These are phyloP conservation scores for Leccinum sublutescens DNA, from an alignment of 768 basidiomycete species.

Conservation along the genomic window DNA sequence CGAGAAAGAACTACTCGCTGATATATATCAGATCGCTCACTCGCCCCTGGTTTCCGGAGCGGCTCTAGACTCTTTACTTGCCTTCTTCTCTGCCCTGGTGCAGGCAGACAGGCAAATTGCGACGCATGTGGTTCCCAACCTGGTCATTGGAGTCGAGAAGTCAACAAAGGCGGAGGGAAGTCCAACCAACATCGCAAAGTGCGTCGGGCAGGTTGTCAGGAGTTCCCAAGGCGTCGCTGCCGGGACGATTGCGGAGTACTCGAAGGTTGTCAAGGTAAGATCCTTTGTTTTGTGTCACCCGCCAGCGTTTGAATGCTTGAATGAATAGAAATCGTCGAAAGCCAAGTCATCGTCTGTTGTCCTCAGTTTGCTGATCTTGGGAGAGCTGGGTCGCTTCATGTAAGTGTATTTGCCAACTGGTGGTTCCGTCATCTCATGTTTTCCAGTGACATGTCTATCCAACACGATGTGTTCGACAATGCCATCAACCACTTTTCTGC, in stretches of 20 bases:
- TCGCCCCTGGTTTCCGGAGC: conserved; percentile 77
- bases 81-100: conserved; percentile 82
- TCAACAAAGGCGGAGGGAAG: conserved; percentile 54
- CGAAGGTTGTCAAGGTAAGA: conserved; percentile 72
- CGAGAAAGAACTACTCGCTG: conserved; percentile 64
- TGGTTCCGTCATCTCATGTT: conserved; percentile 3
- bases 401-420: conserved; percentile 31
- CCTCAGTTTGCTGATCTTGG: conserved; percentile 83
- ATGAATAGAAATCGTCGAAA: conserved; percentile 49
- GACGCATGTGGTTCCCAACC: conserved; percentile 74
- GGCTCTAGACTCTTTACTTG: conserved; percentile 77
- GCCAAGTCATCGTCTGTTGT: conserved; percentile 67
- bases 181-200: conserved; percentile 76
- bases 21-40: conserved; percentile 68
- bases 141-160: conserved; percentile 67
- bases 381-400: conserved; percentile 92
- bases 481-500: conserved; percentile 72
- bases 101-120: conserved; percentile 81
- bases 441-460: conserved; percentile 79
- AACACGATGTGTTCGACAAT: conserved; percentile 73
- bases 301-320: background rate
- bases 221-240: conserved; percentile 70
- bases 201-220: conserved; percentile 79
- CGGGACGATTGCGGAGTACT: conserved; percentile 82
- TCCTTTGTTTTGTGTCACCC: background rate